phyloP scores from a whole-genome alignment of 2,329 filamentous ascomycete species.

The Didymella keratinophila region DNA sequence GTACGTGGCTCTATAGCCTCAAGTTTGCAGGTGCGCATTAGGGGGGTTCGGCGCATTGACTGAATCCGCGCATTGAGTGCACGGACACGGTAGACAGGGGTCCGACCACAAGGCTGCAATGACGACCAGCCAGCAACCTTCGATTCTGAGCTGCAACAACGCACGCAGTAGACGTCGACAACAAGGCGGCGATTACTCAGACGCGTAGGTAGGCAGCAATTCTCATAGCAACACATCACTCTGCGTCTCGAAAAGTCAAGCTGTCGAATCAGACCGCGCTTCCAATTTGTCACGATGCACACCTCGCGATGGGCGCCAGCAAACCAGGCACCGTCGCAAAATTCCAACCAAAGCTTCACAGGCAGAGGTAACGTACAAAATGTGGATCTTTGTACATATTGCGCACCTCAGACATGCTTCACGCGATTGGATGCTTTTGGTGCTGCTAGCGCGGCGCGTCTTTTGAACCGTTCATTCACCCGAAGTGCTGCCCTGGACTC shows the following conservation, averaged over 20 bases:
- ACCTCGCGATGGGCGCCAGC: conserved; percentile 29
- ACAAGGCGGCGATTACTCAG: neutral
- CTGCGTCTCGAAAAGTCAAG: neutral
- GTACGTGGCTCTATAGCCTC: too few species aligned
- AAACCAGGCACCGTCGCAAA: neutral
- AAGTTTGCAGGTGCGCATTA: too few species aligned
- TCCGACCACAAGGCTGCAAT: neutral
- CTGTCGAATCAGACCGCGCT: conserved; percentile 17
- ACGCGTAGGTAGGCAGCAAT: neutral
- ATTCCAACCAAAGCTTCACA: conserved; percentile 12
- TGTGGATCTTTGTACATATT: conserved; percentile 19
- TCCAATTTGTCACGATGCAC: conserved; percentile 23
- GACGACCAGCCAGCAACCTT: conserved; percentile 1
- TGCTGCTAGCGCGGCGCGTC: conserved; percentile 35
- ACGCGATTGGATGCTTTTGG: conserved; percentile 11
- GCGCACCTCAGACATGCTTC: conserved; percentile 12
- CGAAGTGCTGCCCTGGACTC: conserved; percentile 15
- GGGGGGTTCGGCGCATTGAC: too few species aligned
- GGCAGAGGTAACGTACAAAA: conserved; percentile 33
- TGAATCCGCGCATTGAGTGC: too few species aligned
- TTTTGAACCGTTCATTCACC: conserved; percentile 24
- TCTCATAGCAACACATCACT: neutral
- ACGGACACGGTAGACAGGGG: conserved; percentile 18
- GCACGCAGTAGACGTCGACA: neutral
- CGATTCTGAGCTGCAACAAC: conserved; percentile 1